These are phyloP conservation scores for Candida buenavistaensis DNA, from an alignment of 1,139 yeast species.

Conservation along the genomic window DNA sequence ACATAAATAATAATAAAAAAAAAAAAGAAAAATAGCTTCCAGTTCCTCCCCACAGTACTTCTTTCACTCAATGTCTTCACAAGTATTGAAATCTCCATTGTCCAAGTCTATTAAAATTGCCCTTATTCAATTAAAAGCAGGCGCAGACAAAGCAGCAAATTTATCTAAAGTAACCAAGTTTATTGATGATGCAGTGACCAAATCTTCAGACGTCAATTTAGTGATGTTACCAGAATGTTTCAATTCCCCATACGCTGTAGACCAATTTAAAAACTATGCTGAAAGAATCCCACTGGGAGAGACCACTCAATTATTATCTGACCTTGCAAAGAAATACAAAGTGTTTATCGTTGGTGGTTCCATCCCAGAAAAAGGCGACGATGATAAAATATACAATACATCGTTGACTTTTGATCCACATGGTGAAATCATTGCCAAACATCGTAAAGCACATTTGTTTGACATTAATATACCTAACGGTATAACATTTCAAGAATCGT, in stretches of 20 bases:
- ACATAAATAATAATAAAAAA: too few species aligned
- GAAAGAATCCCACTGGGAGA: slow-evolving; percentile 73
- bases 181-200: slow-evolving; percentile 49
- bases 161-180: slow-evolving; percentile 50
- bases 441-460: slow-evolving; percentile 84
- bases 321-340: slow-evolving; percentile 59
- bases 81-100: slow-evolving; percentile 34
- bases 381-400: slow-evolving; percentile 72
- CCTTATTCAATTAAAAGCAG: slow-evolving; percentile 73
- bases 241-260: slow-evolving; percentile 91
- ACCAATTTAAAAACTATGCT: slow-evolving; percentile 81
- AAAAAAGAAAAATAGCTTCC: too few species aligned
- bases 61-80: slow-evolving; percentile 8
- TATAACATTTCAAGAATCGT: slow-evolving; percentile 81
- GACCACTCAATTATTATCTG: slow-evolving; percentile 60
- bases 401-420: slow-evolving; percentile 68
- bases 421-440: slow-evolving; percentile 80
- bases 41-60: not conserved
- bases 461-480: slow-evolving; percentile 91
- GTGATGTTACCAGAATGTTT: slow-evolving; percentile 90
- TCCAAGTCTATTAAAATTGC: slow-evolving; percentile 59
- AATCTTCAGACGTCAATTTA: slow-evolving; percentile 53
- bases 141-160: slow-evolving; percentile 63
- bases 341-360: slow-evolving; percentile 86
- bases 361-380: slow-evolving; percentile 65